These are phyloP conservation scores for Hyaloscypha bicolor DNA, from an alignment of 495 filamentous ascomycete genomes.

Conservation along the genomic window DNA sequence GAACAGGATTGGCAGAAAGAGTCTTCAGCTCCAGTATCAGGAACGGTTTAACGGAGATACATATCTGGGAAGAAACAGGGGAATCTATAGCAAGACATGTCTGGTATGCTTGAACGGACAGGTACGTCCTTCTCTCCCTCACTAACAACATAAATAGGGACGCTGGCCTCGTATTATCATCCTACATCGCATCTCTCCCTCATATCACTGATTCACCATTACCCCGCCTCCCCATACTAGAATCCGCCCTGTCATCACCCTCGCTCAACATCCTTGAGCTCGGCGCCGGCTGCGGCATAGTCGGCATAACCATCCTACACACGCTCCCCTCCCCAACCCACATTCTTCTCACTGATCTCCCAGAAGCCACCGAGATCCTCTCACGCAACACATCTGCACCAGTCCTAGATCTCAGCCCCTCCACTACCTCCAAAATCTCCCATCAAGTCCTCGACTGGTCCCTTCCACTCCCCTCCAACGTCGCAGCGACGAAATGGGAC, in stretches of 20 bases:
- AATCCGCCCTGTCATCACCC: background rate
- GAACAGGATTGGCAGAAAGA: constrained; percentile 23
- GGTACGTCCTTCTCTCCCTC: constrained; percentile 22
- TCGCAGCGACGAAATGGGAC: constrained; percentile 55
- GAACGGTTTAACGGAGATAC: constrained; percentile 2
- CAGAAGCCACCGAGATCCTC: constrained; percentile 71
- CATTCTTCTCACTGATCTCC: constrained; percentile 80
- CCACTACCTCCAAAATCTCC: constrained; percentile 5
- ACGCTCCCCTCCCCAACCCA: constrained; percentile 46
- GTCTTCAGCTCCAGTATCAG: constrained; percentile 10
- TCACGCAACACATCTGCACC: constrained; percentile 48
- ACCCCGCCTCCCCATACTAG: background rate
- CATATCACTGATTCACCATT: background rate
- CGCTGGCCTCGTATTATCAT: constrained; percentile 62
- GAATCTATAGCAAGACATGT: constrained; percentile 95
- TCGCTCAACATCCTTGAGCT: constrained; percentile 69
- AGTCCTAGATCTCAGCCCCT: background rate
- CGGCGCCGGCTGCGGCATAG: constrained; percentile 82
- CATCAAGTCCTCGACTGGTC: constrained; percentile 75
- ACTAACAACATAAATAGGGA: constrained; percentile 54
- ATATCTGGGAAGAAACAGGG: constrained; percentile 86
- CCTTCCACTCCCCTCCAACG: constrained; percentile 42
- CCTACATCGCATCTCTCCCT: constrained; percentile 39
- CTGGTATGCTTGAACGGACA: constrained; percentile 66
- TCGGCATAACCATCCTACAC: constrained; percentile 74